A percentile compares a stretch with the other conserved stretches of the same genome.
phyloP scores from a whole-genome alignment of 305 asterid species.

The Euphrasia arctica region DNA sequence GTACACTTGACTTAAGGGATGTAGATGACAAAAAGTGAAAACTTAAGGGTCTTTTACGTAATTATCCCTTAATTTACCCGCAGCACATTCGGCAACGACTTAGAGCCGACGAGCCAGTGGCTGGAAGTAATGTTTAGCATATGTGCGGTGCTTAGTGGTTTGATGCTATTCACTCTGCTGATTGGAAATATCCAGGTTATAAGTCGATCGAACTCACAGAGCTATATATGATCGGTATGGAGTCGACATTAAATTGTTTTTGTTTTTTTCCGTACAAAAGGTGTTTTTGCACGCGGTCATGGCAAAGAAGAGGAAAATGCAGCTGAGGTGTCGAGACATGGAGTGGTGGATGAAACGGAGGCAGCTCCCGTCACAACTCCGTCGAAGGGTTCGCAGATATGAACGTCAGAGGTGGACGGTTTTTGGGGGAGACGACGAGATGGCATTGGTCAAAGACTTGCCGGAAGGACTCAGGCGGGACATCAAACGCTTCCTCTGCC shows the following conservation, averaged over 20 bases:
- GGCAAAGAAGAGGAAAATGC: slow-evolving; percentile 94
- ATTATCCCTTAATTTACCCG: slow-evolving; percentile 6
- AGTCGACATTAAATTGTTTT: background rate
- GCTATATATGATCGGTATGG: background rate
- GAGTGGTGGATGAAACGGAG: slow-evolving; percentile 99
- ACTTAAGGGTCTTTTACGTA: background rate
- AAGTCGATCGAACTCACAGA: background rate
- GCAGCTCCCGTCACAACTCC: slow-evolving; percentile 71
- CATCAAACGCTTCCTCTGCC: slow-evolving; percentile 83
- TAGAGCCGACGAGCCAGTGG: slow-evolving; percentile 90
- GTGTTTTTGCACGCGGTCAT: slow-evolving; percentile 91
- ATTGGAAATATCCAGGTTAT: slow-evolving; percentile 91
- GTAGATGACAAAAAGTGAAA: background rate
- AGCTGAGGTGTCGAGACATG: slow-evolving; percentile 83
- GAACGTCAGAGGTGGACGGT: slow-evolving; percentile 73
- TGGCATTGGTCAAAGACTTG: slow-evolving; percentile 68
- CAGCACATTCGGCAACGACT: slow-evolving; percentile 89
- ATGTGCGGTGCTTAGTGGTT: slow-evolving; percentile 72
- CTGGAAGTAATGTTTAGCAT: slow-evolving; percentile 85
- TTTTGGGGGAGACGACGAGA: slow-evolving; percentile 79
- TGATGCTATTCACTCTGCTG: slow-evolving; percentile 82
- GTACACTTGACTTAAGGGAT: background rate
- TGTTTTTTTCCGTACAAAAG: slow-evolving; percentile 28
- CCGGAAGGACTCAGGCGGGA: slow-evolving; percentile 95
- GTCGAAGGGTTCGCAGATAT: slow-evolving; percentile 75